phyloP scores from a whole-genome alignment of 495 filamentous ascomycete genomes.

The Neurospora pannonica region DNA sequence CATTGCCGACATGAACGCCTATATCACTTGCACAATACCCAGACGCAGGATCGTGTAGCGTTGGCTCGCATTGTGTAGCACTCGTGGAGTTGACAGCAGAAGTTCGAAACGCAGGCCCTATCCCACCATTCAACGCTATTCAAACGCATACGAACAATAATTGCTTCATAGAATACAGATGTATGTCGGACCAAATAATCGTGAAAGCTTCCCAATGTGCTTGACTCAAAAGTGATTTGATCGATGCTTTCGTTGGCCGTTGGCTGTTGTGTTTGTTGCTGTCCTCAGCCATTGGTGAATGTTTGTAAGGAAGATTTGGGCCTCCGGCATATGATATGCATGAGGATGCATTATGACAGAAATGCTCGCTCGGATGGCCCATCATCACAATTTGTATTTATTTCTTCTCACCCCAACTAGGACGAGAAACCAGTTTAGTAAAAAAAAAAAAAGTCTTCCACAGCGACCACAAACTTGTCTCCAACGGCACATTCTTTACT shows the following conservation, averaged over 20 bases:
- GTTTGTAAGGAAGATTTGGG: background rate
- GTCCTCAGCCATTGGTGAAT: background rate
- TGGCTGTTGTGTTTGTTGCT: background rate
- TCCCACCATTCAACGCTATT: constrained; percentile 1
- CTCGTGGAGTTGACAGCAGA: background rate
- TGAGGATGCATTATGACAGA: background rate
- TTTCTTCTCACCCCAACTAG: too few relatives aligned
- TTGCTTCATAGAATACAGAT: background rate
- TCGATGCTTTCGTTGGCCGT: background rate
- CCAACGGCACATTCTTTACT: too few relatives aligned
- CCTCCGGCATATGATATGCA: background rate
- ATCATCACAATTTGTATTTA: too few relatives aligned
- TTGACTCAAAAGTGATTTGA: background rate
- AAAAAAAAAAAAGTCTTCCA: too few relatives aligned
- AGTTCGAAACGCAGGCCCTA: background rate
- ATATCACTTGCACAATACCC: background rate
- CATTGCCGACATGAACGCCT: background rate
- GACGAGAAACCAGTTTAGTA: too few relatives aligned
- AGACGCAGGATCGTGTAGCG: background rate
- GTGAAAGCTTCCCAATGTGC: background rate
- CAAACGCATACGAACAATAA: background rate
- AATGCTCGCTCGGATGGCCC: too few relatives aligned
- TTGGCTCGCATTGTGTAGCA: background rate
- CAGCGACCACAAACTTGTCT: too few relatives aligned
- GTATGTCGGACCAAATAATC: background rate